Evolutionary conservation across 2,329 filamentous ascomycete genomes (phyloP).

Genomic region (Botrytis sinoallii): DNA sequence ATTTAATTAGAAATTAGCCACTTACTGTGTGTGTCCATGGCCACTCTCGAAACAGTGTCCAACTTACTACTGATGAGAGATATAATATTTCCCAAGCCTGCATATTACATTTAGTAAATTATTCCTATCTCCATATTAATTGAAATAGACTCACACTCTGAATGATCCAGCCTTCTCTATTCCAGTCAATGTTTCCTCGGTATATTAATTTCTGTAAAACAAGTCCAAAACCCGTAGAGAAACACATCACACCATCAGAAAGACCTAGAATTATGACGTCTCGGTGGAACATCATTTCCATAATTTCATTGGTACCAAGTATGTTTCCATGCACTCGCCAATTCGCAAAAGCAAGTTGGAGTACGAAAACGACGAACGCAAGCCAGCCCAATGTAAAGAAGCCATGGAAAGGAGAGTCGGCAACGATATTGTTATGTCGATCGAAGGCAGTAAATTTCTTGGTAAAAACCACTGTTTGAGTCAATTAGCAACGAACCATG

Average conservation of each 20-base stretch:
- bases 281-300: constrained; percentile 62
- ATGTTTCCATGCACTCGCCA: constrained; percentile 66
- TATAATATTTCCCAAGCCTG: constrained; percentile 67
- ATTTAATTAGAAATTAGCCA: neutral
- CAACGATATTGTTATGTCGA: constrained; percentile 61
- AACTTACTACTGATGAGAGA: constrained; percentile 58
- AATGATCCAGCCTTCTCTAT: constrained; percentile 66
- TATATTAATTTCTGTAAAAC: constrained; percentile 60
- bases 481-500: neutral
- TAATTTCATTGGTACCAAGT: constrained; percentile 68
- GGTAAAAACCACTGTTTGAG: constrained; percentile 60
- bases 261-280: constrained; percentile 54
- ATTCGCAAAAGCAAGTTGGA: constrained; percentile 66
- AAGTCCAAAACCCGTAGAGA: constrained; percentile 61
- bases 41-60: constrained; percentile 71
- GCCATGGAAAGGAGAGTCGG: constrained; percentile 70
- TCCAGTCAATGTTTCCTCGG: constrained; percentile 63
- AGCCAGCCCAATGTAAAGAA: constrained; percentile 82
- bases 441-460: constrained; percentile 73
- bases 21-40: constrained; percentile 75
- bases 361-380: constrained; percentile 61
- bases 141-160: constrained; percentile 54
- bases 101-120: constrained; percentile 9
- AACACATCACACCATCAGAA: constrained; percentile 69
- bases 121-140: neutral